Base-by-base conservation (phyloP, 768 basidiomycete species). In the Mrakia hoshinonis region DNA sequence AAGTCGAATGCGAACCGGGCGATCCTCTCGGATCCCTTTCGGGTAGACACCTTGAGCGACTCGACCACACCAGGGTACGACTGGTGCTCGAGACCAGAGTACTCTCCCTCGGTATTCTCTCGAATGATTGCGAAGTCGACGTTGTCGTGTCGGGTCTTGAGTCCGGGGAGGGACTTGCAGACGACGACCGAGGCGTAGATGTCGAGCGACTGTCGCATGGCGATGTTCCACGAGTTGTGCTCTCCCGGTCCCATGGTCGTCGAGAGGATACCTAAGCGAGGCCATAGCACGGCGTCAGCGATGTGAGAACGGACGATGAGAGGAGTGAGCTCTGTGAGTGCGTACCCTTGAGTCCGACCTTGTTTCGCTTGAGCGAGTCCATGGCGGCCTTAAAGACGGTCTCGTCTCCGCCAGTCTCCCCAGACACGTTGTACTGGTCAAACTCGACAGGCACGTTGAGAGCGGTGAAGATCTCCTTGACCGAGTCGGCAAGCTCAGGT, bases 91-190 rank as follows among this genome's bases (percentile, higher is more conserved):
- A 99, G 83, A 60, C 96, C 96, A 74, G 94, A 96, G 82, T 99
- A 99, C 83, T 99, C 96, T 75, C 96, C 96, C 84, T 99, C 96
- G 20, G 96, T 99, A 83, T 99, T 99, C 81, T 99, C 96, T 81
- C 96, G 92, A 78, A 99, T 97, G 81, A 99, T 94, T 77, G 91
- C 94, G 79, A 97, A 96, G 82, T 99, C 95, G 78, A 99, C 96
- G 78, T 95, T 90, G 73, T 87, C 84, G 81, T 99, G 96, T 74
- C 96, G 89, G 47, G 96, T 98, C 52, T 94, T 90, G 82, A 92
- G 87, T 66, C 96, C 96, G 15, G 92, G 91, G 65, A 98, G 86
- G 58, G 95, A 92, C 82, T 98, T 98, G 88, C 95, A 98, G 67
- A 98, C 85, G 67, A 97, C 93, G 76, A 98, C 90, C 12, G 95